Percentiles rank a stretch among this genome's conserved stretches.
These are phyloP conservation scores for Plasmopara halstedii DNA, from an alignment of 352 stramenopile species.

Conservation along the genomic window DNA sequence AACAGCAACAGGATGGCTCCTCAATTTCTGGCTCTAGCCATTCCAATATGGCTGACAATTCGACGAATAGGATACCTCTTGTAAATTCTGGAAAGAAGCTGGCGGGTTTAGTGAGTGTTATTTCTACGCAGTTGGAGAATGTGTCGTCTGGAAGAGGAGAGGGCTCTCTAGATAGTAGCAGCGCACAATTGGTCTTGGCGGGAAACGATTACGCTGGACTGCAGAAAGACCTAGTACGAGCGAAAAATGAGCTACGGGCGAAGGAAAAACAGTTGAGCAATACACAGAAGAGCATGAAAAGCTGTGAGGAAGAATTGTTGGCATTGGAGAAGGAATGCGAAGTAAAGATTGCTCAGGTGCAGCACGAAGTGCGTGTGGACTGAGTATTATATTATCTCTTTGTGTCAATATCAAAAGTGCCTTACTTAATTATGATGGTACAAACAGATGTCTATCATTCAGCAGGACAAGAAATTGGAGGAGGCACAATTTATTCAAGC, in stretches of 20 bases:
- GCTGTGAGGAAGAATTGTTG: conserved; percentile 73
- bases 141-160: conserved; percentile 15
- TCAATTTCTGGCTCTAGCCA: conserved; percentile 16
- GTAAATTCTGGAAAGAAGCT: conserved; percentile 29
- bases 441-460: conserved; percentile 33
- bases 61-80: conserved; percentile 14
- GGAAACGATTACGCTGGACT: conserved; percentile 26
- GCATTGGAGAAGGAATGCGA: conserved; percentile 70
- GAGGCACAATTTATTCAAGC: conserved; percentile 68
- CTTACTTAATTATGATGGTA: background rate
- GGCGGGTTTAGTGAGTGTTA: conserved; percentile 21
- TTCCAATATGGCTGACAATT: background rate
- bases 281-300: conserved; percentile 46
- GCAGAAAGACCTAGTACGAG: conserved; percentile 45
- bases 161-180: conserved; percentile 11
- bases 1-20: conserved; percentile 4
- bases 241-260: conserved; percentile 43
- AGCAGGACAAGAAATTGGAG: conserved; percentile 55
- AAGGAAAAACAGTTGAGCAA: conserved; percentile 58
- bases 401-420: no score
- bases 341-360: conserved; percentile 53
- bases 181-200: conserved; percentile 3
- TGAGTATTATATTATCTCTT: background rate
- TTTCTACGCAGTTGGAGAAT: conserved; percentile 25
- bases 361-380: conserved; percentile 33